A percentile compares a stretch with the other conserved stretches of the same genome.
phyloP scores from a whole-genome alignment of 2,329 filamentous ascomycete species.

The Hypoxylon rubiginosum region DNA sequence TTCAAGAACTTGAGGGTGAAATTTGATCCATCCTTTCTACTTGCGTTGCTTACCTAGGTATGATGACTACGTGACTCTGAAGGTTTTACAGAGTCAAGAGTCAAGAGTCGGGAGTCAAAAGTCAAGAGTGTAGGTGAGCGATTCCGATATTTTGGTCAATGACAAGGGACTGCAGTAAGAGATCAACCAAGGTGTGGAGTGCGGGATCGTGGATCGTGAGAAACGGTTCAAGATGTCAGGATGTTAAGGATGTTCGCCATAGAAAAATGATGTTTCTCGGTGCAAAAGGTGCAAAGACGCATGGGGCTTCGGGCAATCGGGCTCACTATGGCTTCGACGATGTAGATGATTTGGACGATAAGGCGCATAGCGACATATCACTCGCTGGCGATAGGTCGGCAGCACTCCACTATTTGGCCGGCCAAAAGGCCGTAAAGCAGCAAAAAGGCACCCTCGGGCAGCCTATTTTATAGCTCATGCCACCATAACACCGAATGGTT shows the following conservation, averaged over 20 bases:
- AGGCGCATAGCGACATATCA: conserved; percentile 45
- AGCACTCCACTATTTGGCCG: conserved; percentile 53
- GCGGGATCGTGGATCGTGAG: conserved; percentile 23
- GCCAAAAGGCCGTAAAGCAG: conserved; percentile 52
- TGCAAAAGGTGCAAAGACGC: conserved; percentile 26
- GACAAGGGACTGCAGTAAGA: neutral
- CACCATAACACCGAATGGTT: conserved; percentile 40
- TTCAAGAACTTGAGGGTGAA: conserved; percentile 4
- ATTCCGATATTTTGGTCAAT: neutral
- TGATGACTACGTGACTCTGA: conserved; percentile 1
- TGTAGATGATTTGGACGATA: conserved; percentile 33
- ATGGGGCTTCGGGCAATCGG: conserved; percentile 21
- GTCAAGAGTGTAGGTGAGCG: neutral
- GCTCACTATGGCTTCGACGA: conserved; percentile 8
- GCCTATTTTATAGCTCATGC: conserved; percentile 44
- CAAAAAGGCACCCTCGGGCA: conserved; percentile 39
- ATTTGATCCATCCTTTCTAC: neutral
- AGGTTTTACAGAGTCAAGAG: conserved; percentile 2
- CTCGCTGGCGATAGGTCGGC: conserved; percentile 51
- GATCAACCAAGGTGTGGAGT: conserved; percentile 1
- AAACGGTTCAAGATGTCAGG: conserved; percentile 7
- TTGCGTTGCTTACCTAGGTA: neutral
- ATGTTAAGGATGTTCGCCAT: no score
- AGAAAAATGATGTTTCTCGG: no score
- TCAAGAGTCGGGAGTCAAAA: no score